phyloP scores from a whole-genome alignment of 805 yeast genomes.

The Saccharomycopsis vini region DNA sequence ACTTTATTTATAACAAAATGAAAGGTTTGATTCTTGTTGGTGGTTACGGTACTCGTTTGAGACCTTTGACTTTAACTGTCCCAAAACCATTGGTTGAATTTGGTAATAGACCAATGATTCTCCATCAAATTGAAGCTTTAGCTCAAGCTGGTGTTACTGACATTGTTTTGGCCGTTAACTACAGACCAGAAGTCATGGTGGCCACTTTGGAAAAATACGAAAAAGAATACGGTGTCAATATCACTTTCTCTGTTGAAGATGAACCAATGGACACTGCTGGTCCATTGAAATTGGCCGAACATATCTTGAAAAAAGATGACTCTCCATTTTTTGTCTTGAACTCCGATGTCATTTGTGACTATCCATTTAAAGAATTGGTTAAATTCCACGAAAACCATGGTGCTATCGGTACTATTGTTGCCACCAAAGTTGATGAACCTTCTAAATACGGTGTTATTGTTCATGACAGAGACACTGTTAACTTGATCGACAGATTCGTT shows the following conservation, averaged over 20 bases:
- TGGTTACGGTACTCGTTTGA: conserved; percentile 99
- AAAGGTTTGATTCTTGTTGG: conserved; percentile 97
- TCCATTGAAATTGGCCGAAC: conserved; percentile 95
- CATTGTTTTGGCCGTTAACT: conserved; percentile 96
- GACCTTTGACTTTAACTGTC: conserved; percentile 91
- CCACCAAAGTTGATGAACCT: conserved; percentile 99
- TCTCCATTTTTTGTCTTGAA: conserved; percentile 95
- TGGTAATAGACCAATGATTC: conserved; percentile 98
- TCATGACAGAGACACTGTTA: conserved; percentile 88
- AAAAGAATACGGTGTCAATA: conserved; percentile 84
- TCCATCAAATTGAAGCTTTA: conserved; percentile 96
- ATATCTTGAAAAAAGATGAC: conserved; percentile 85
- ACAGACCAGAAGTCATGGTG: conserved; percentile 99
- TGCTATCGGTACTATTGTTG: conserved; percentile 97
- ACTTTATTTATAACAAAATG: conserved; percentile 53
- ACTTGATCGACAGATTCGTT: conserved; percentile 95
- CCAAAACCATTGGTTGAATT: conserved; percentile 98
- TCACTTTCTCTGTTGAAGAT: conserved; percentile 96
- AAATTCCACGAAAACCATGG: conserved; percentile 93
- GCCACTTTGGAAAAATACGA: conserved; percentile 90
- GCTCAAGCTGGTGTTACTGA: conserved; percentile 99
- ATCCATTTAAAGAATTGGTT: conserved; percentile 90
- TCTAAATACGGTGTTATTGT: conserved; percentile 99
- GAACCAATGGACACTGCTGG: conserved; percentile 99
- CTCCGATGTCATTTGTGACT: conserved; percentile 98